Conservation (phyloP, 805 yeast species). For the Maudiozyma serrabonitensis region DNA sequence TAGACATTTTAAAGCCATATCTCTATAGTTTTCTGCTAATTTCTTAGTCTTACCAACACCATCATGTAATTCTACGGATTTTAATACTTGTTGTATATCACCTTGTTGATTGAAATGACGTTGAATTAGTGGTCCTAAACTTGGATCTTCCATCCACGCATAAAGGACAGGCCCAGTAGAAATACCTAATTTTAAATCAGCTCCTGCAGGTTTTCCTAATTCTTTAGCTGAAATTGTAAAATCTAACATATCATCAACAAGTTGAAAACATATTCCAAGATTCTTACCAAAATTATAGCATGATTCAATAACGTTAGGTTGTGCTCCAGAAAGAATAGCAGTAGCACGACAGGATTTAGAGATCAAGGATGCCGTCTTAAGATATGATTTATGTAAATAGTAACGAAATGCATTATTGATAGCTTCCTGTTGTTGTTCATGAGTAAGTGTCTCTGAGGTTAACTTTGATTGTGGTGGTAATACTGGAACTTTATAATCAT, state of each 20-base stretch:
- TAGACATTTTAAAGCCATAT: constrained; percentile 62
- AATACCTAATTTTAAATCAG: constrained; percentile 84
- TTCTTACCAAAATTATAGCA: constrained; percentile 89
- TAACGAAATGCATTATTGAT: constrained; percentile 91
- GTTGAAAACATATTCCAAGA: constrained; percentile 89
- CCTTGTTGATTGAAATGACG: constrained; percentile 75
- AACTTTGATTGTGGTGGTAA: background rate
- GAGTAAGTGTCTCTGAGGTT: constrained; percentile 25
- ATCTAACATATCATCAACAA: constrained; percentile 93
- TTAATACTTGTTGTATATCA: constrained; percentile 75
- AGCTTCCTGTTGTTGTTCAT: constrained; percentile 40
- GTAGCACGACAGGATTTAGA: constrained; percentile 90
- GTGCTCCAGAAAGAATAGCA: constrained; percentile 83
- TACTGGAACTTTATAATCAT: constrained; percentile 42
- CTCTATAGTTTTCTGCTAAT: constrained; percentile 72
- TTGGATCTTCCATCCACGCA: constrained; percentile 88
- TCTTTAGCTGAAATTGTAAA: constrained; percentile 79
- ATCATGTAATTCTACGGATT: constrained; percentile 55
- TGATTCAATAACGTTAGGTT: constrained; percentile 64
- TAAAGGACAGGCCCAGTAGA: constrained; percentile 94
- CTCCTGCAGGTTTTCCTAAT: constrained; percentile 92
- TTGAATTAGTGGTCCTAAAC: constrained; percentile 71
- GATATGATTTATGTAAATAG: constrained; percentile 87
- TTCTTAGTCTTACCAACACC: constrained; percentile 71
- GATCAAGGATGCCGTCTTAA: constrained; percentile 90